Base-by-base conservation (phyloP, 257 asterid genomes). In the Ajuga chamaepitys region DNA sequence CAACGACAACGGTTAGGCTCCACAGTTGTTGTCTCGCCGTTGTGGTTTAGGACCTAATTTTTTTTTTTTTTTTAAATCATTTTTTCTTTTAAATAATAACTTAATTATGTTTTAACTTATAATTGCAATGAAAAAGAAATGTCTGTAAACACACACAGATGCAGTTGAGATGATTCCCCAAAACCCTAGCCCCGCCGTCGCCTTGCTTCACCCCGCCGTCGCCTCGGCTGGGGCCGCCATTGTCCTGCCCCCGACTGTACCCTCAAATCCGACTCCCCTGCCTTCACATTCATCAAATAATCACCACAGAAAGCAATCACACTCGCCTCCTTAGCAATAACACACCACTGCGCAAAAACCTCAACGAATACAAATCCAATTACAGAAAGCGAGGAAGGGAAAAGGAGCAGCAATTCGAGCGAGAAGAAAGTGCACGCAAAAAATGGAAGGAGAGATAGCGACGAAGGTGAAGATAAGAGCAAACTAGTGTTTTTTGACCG, bases 401-500 rank as follows among this genome's bases (percentile, higher is more conserved):
- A n/a, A n/a, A n/a, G n/a, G n/a, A n/a, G n/a, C n/a, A n/a, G n/a
- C n/a, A n/a, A n/a, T n/a, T n/a, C n/a, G n/a, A n/a, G n/a, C n/a
- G n/a, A n/a, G n/a, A n/a, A n/a, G n/a, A n/a, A n/a, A n/a, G 83
- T 78, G 0, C 75, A 76, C 3, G n/a, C 87, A 2, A 75, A 63
- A 25, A 70, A 64, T 5, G 85, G 82, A 8, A 85, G 81, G 7
- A 84, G 75, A 4, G 95, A 83, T n/a, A 87, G 89, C 42, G 91
- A 87, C 30, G 95, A 77, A 1, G 71, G 76, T 6, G 82, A 83
- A 14, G 95, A 83, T 40, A 77, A 70, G 78, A 85, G 89, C 62
- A 75, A 75, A 58, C 73, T 89, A 0, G 92, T 87, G 32, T 89
- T 89, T 62, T 89, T 85, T 38, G 97, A 89, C 4, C 56, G 88